These are phyloP conservation scores for Heracleum sosnowskyi DNA, from an alignment of 129 eudicot genomes.

Conservation along the genomic window DNA sequence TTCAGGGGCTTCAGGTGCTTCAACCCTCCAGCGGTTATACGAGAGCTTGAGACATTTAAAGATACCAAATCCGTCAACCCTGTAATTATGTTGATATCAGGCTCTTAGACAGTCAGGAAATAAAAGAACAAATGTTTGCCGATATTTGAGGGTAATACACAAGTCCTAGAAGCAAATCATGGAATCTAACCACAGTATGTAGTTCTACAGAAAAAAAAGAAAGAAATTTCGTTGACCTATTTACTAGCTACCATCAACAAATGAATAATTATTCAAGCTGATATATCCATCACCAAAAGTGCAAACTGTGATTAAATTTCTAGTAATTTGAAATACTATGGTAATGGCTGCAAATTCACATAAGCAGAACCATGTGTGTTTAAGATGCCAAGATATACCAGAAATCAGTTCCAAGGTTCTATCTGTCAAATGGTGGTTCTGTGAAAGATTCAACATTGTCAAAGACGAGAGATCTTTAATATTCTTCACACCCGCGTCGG, in stretches of 20 bases:
- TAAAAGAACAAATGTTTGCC: not conserved
- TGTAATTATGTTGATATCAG: conserved; percentile 23
- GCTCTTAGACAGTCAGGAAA: not conserved
- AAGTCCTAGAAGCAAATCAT: not conserved
- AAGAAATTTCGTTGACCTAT: not conserved
- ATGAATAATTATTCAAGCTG: not conserved
- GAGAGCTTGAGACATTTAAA: conserved; percentile 75
- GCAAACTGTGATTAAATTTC: not conserved
- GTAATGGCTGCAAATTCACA: not conserved
- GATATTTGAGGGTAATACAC: not conserved
- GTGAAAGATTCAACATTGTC: conserved; percentile 78
- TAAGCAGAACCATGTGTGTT: not conserved
- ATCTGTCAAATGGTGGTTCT: conserved; percentile 72
- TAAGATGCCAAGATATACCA: conserved; percentile 35
- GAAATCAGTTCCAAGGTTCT: conserved; percentile 76
- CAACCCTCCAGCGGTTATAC: conserved; percentile 70
- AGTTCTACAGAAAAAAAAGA: not conserved
- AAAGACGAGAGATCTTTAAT: conserved; percentile 71
- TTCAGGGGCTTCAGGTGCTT: conserved; percentile 56
- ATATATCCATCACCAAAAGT: not conserved
- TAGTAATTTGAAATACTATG: not conserved
- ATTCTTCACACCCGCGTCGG: conserved; percentile 93
- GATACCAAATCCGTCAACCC: conserved; percentile 78
- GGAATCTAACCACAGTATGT: not conserved
- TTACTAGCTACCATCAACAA: not conserved